A percentile compares a stretch with the other conserved stretches of the same genome.
phyloP scores from a whole-genome alignment of 129 eudicot species.

The Flaveria linearis region DNA sequence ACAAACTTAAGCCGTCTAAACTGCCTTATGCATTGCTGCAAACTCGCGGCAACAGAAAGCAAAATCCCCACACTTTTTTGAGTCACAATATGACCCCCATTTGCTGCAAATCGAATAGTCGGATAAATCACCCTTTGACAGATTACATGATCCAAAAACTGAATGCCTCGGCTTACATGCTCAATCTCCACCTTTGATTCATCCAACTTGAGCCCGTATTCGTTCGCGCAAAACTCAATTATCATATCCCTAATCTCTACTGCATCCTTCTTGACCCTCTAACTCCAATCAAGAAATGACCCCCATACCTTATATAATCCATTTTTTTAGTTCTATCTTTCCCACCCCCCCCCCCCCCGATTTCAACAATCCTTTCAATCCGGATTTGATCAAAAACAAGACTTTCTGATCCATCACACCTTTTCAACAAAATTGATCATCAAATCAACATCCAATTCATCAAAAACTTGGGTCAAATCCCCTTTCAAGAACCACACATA shows the following conservation, averaged over 20 bases:
- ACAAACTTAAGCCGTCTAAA: slow-evolving; percentile 71
- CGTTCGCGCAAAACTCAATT: slow-evolving; percentile 65
- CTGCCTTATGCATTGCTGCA: slow-evolving; percentile 74
- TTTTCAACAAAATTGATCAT: slow-evolving; percentile 56
- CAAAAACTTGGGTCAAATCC: slow-evolving; percentile 62
- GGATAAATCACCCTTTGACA: slow-evolving; percentile 86
- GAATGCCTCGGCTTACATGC: slow-evolving; percentile 77
- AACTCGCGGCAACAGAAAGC: slow-evolving; percentile 88
- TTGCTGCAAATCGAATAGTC: slow-evolving; percentile 78
- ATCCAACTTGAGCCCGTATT: slow-evolving; percentile 56
- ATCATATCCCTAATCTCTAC: slow-evolving; percentile 63
- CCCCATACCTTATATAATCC: slow-evolving; percentile 86
- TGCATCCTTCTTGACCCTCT: slow-evolving; percentile 88
- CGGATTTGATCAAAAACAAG: slow-evolving; percentile 65
- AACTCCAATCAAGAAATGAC: slow-evolving; percentile 86
- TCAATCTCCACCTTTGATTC: slow-evolving; percentile 75
- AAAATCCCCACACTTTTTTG: slow-evolving; percentile 87
- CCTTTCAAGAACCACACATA: slow-evolving; percentile 89
- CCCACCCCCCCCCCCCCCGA: slow-evolving; percentile 50
- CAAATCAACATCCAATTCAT: slow-evolving; percentile 49
- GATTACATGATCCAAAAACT: slow-evolving; percentile 83
- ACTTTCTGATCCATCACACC: slow-evolving; percentile 77
- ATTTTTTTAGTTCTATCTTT: slow-evolving; percentile 78
- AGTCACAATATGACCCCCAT: slow-evolving; percentile 83
- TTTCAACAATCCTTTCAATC: slow-evolving; percentile 36